phyloP scores from a whole-genome alignment of 305 asterid genomes.

The Solanum aculeatissimum region DNA sequence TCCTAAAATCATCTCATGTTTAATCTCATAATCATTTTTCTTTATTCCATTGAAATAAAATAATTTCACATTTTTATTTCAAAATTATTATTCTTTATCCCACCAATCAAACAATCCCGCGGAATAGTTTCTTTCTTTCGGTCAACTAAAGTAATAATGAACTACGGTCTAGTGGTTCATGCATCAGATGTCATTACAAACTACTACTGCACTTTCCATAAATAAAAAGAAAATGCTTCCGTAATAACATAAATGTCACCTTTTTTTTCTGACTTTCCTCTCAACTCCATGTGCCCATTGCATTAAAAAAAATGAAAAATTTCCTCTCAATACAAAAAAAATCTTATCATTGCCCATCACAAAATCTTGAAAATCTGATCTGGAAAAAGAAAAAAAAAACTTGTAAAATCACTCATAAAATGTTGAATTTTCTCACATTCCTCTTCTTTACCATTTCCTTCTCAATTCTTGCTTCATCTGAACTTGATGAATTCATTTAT shows the following conservation, averaged over 20 bases:
- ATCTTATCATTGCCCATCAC: background rate
- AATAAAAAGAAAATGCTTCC: background rate
- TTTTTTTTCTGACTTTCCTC: background rate
- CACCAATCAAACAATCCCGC: background rate
- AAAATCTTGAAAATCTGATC: background rate
- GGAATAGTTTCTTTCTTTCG: background rate
- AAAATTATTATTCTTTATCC: too few relatives aligned
- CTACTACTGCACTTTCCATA: background rate
- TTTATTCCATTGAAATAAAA: too few relatives aligned
- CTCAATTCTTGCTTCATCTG: constrained; percentile 18
- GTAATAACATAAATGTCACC: background rate
- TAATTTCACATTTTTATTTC: too few relatives aligned
- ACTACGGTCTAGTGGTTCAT: background rate
- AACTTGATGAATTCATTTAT: constrained; percentile 18
- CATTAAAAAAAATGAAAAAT: background rate
- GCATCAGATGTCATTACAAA: background rate
- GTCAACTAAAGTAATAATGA: background rate
- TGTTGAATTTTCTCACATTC: background rate
- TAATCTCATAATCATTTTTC: too few relatives aligned
- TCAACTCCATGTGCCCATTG: background rate
- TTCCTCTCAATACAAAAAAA: background rate
- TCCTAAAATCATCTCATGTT: too few relatives aligned
- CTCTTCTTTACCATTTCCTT: constrained; percentile 10
- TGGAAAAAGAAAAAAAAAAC: background rate
- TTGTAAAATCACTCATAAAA: background rate